phyloP scores from a whole-genome alignment of 2,329 filamentous ascomycete genomes.

The Colletotrichum viniferum region DNA sequence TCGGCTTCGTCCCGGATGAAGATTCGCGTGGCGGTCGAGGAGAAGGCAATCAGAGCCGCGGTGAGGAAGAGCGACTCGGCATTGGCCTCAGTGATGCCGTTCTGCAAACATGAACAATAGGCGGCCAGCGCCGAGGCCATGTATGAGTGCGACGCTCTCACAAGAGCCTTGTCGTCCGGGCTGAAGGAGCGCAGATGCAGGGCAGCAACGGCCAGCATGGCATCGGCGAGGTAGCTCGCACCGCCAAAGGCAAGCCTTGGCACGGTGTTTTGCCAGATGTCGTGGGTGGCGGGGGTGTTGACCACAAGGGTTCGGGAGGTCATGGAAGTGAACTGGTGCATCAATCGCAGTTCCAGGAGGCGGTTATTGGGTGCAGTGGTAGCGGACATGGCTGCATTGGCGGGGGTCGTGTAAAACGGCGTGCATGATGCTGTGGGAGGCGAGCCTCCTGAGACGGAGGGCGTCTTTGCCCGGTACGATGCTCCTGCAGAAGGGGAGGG shows the following conservation, averaged over 20 bases:
- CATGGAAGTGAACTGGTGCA: constrained; percentile 68
- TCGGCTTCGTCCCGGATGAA: constrained; percentile 62
- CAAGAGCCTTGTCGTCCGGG: constrained; percentile 63
- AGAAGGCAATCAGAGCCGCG: constrained; percentile 67
- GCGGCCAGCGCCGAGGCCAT: constrained; percentile 67
- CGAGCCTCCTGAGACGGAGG: constrained; percentile 24
- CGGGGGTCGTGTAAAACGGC: constrained; percentile 36
- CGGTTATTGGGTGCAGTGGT: constrained; percentile 45
- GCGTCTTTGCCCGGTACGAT: constrained; percentile 21
- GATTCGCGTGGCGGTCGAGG: constrained; percentile 67
- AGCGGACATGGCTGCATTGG: constrained; percentile 31
- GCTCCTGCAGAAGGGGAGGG: constrained; percentile 22
- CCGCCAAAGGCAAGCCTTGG: constrained; percentile 66
- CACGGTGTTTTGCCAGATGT: constrained; percentile 65
- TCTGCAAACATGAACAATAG: constrained; percentile 60
- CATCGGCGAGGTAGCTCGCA: constrained; percentile 64
- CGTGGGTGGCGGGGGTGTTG: constrained; percentile 53
- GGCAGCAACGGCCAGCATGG: constrained; percentile 67
- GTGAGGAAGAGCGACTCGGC: constrained; percentile 69
- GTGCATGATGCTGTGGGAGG: constrained; percentile 28
- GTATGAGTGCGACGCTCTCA: constrained; percentile 67
- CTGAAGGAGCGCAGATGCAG: constrained; percentile 62
- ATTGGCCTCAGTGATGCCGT: constrained; percentile 62
- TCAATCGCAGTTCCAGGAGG: constrained; percentile 64
- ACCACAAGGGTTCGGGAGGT: constrained; percentile 65